Conservation (phyloP, 106 monocot species). For the Narthecium ossifragum region DNA sequence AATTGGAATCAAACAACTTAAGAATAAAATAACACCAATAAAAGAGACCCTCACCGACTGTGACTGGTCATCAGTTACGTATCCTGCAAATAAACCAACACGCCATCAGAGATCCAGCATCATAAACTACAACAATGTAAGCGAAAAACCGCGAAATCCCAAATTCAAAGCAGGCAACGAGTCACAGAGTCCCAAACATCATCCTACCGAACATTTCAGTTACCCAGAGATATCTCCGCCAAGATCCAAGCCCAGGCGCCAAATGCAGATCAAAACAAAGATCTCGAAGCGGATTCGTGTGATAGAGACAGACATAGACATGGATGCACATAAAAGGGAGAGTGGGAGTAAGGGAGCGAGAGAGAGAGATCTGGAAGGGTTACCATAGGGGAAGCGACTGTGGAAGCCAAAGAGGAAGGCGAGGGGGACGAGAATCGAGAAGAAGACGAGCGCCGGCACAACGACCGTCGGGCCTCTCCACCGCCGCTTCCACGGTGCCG, state of each 20-base stretch:
- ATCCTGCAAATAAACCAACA: conserved; percentile 18
- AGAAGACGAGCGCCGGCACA: conserved; percentile 41
- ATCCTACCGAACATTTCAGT: no score
- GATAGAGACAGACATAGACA: background rate
- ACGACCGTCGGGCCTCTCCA: conserved; percentile 34
- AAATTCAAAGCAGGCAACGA: no score
- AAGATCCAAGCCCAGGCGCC: no score
- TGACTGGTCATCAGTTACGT: conserved; percentile 23
- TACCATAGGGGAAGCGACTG: conserved; percentile 41
- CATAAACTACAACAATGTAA: background rate
- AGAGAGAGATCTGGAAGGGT: background rate
- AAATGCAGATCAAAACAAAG: background rate
- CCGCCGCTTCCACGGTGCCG: conserved; percentile 30
- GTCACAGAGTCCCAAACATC: background rate
- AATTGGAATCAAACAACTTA: background rate
- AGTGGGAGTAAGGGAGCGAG: no score
- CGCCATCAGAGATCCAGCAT: background rate
- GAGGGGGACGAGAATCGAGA: conserved; percentile 48
- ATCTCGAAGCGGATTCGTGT: background rate
- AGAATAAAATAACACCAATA: background rate
- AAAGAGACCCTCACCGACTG: conserved; percentile 15
- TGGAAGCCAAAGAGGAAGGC: conserved; percentile 47
- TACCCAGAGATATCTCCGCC: no score
- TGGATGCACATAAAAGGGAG: background rate
- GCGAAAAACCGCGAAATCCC: background rate